Conservation (phyloP, 2,329 filamentous ascomycete species). For the Corynespora cassiicola region DNA sequence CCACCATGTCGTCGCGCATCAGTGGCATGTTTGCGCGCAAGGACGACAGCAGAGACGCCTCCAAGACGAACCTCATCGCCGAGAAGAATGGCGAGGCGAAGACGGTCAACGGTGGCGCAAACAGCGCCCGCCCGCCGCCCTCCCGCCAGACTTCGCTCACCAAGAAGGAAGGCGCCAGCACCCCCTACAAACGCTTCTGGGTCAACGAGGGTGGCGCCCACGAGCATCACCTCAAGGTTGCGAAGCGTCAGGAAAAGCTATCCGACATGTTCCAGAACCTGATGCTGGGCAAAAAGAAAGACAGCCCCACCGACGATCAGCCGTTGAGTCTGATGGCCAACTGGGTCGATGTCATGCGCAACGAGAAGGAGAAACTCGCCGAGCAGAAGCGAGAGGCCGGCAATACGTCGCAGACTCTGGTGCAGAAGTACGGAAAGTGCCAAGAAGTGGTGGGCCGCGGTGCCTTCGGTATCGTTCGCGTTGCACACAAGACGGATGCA, state of each 20-base stretch:
- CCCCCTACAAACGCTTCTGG: slow-evolving; percentile 60
- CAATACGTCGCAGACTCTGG: slow-evolving; percentile 77
- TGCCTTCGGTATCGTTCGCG: slow-evolving; percentile 95
- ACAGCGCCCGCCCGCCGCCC: slow-evolving; percentile 33
- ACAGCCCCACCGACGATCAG: slow-evolving; percentile 71
- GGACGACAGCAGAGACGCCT: slow-evolving; percentile 37
- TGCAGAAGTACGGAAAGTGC: slow-evolving; percentile 98
- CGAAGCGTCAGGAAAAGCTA: slow-evolving; percentile 92
- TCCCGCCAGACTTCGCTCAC: slow-evolving; percentile 38
- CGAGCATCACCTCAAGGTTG: slow-evolving; percentile 86
- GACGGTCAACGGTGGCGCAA: slow-evolving; percentile 31
- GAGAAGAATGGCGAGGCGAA: slow-evolving; percentile 36
- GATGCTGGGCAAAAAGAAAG: slow-evolving; percentile 80
- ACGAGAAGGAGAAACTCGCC: slow-evolving; percentile 78
- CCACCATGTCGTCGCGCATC: slow-evolving; percentile 51
- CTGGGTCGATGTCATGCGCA: slow-evolving; percentile 93
- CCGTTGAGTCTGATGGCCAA: slow-evolving; percentile 92
- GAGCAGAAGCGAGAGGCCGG: slow-evolving; percentile 79
- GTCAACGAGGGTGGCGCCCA: slow-evolving; percentile 72
- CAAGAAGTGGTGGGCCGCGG: slow-evolving; percentile 96
- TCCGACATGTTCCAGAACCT: slow-evolving; percentile 89
- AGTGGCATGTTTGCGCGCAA: slow-evolving; percentile 46
- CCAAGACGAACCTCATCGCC: slow-evolving; percentile 20
- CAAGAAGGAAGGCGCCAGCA: slow-evolving; percentile 31
- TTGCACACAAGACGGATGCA: slow-evolving; percentile 93